Evolutionary conservation across 2,329 filamentous ascomycete species (phyloP).

Genomic region (Alternaria infectoria): DNA sequence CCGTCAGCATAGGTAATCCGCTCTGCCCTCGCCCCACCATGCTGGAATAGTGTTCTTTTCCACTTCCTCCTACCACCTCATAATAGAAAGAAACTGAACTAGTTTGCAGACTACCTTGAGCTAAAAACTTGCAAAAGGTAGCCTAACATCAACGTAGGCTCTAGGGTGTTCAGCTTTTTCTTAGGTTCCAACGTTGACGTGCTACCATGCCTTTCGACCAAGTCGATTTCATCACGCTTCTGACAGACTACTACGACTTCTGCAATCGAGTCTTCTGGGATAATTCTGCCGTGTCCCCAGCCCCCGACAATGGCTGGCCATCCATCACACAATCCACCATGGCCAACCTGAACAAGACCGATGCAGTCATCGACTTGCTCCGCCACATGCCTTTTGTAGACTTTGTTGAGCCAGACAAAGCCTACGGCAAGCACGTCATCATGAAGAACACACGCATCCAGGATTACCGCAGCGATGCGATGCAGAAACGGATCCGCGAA

Average conservation of each 20-base stretch:
- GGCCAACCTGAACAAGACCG: background rate
- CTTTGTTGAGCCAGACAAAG: background rate
- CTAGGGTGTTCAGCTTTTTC: background rate
- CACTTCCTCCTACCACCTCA: background rate
- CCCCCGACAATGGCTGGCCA: background rate
- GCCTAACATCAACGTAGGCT: background rate
- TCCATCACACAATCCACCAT: background rate
- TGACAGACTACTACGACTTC: background rate
- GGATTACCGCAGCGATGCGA: background rate
- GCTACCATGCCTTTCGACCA: background rate
- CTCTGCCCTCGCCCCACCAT: background rate
- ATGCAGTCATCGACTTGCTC: background rate
- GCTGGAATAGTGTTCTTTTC: background rate
- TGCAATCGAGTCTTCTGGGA: background rate
- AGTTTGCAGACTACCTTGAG: background rate
- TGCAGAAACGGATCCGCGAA: background rate
- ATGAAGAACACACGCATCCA: background rate
- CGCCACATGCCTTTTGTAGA: background rate
- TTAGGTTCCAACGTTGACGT: background rate
- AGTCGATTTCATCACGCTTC: background rate
- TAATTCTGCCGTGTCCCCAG: rapidly evolving
- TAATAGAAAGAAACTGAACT: rapidly evolving
- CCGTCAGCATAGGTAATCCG: background rate
- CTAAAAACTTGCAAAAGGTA: background rate
- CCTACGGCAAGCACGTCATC: background rate